Conservation (phyloP, 1,139 yeast species). For the Magnusiomyces paraingens region DNA sequence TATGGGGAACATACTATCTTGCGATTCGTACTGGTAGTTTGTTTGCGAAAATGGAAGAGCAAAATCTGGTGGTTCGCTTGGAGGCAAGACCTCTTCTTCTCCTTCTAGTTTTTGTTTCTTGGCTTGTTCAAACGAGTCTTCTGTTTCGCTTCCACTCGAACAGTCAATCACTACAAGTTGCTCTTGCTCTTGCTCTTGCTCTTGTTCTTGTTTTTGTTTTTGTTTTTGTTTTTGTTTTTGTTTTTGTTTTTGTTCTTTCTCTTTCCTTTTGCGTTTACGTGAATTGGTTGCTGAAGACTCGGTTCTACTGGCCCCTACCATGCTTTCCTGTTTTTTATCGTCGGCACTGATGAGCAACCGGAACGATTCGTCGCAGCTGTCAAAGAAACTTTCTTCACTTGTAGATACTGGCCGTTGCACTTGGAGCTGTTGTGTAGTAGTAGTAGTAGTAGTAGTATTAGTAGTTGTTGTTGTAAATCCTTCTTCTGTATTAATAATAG, state of each 20-base stretch:
- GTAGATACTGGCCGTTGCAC: neutral
- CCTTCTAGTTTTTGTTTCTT: neutral
- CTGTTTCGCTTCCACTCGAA: constrained; percentile 1
- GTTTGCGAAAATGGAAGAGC: too few species aligned
- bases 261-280: too few species aligned
- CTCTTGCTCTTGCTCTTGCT: too few species aligned
- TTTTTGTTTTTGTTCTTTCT: too few species aligned
- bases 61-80: too few species aligned
- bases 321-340: too few species aligned
- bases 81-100: neutral
- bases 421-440: too few species aligned
- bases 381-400: neutral
- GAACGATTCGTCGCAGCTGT: neutral
- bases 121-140: neutral
- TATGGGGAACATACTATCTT: neutral
- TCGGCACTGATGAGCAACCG: neutral
- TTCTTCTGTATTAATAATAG: neutral
- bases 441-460: too few species aligned
- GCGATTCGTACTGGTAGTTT: neutral
- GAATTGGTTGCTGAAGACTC: too few species aligned
- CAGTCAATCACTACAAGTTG: neutral
- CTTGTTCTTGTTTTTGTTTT: too few species aligned
- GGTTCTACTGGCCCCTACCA: too few species aligned
- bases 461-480: neutral
- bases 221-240: too few species aligned